These are phyloP conservation scores for Aspergillus pseudonomiae DNA, from an alignment of 2,329 filamentous ascomycete species.

Conservation along the genomic window DNA sequence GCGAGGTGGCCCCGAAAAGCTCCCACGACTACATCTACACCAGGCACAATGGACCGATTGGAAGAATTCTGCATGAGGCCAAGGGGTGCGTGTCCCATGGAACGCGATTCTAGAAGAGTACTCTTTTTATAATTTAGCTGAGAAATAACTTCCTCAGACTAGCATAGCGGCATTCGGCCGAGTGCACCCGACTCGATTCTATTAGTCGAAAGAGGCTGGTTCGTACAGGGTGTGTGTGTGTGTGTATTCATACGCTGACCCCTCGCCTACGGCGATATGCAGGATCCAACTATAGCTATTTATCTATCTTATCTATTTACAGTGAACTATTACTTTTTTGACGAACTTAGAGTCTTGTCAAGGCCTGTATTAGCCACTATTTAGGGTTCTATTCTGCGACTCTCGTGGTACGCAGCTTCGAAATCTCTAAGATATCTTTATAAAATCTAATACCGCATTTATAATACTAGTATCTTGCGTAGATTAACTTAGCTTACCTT, in stretches of 20 bases:
- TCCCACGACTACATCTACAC: too few species aligned
- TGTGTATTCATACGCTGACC: too few species aligned
- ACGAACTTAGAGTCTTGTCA: conserved; percentile 17
- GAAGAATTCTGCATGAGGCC: not conserved
- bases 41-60: too few species aligned
- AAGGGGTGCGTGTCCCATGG: not conserved
- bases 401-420: conserved; percentile 16
- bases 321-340: too few species aligned
- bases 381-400: not conserved
- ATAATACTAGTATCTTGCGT: not conserved
- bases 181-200: not conserved
- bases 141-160: not conserved
- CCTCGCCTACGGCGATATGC: too few species aligned
- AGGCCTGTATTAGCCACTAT: not conserved
- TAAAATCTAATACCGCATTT: conserved; percentile 14
- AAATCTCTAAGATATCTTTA: conserved; percentile 20
- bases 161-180: not conserved
- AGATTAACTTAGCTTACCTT: conserved; percentile 16
- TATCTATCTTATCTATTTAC: too few species aligned
- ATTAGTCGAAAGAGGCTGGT: not conserved
- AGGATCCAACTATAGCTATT: too few species aligned
- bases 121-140: not conserved
- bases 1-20: too few species aligned
- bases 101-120: not conserved
- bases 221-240: too few species aligned